phyloP scores from a whole-genome alignment of 768 basidiomycete species.

The Asterophora lycoperdoides region DNA sequence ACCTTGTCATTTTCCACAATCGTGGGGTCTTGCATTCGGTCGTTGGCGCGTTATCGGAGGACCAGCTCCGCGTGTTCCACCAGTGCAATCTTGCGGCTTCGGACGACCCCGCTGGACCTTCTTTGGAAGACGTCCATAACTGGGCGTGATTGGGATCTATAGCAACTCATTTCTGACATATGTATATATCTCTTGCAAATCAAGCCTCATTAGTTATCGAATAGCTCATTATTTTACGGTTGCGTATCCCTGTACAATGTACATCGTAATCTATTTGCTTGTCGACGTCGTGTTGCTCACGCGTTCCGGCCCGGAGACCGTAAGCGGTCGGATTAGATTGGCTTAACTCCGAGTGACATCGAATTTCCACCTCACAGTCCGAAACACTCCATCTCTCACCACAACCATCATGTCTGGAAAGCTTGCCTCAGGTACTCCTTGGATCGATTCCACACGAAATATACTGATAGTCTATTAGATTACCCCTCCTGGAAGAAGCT shows the following conservation, averaged over 20 bases:
- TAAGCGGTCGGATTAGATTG: no score
- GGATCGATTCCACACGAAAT: not conserved
- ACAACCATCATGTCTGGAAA: constrained; percentile 52
- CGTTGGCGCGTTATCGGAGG: constrained; percentile 57
- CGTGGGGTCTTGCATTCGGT: constrained; percentile 78
- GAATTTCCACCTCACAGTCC: constrained; percentile 2
- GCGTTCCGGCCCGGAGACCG: no score
- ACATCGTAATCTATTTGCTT: no score
- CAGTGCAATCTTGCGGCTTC: constrained; percentile 87
- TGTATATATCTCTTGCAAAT: no score
- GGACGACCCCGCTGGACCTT: constrained; percentile 65
- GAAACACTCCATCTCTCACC: constrained; percentile 2
- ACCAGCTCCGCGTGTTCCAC: constrained; percentile 56
- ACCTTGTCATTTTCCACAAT: constrained; percentile 85
- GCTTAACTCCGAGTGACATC: not conserved
- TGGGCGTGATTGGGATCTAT: constrained; percentile 37
- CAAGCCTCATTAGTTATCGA: no score
- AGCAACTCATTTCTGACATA: no score
- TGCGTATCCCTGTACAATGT: no score
- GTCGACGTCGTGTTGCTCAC: no score
- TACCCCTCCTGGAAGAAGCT: constrained; percentile 91
- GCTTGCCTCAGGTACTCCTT: constrained; percentile 50
- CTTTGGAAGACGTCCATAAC: constrained; percentile 57
- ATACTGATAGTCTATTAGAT: constrained; percentile 41
- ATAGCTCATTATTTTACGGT: no score